Base-by-base conservation (phyloP, 345 rosid genomes). In the Eucalyptus sideroxylon region DNA sequence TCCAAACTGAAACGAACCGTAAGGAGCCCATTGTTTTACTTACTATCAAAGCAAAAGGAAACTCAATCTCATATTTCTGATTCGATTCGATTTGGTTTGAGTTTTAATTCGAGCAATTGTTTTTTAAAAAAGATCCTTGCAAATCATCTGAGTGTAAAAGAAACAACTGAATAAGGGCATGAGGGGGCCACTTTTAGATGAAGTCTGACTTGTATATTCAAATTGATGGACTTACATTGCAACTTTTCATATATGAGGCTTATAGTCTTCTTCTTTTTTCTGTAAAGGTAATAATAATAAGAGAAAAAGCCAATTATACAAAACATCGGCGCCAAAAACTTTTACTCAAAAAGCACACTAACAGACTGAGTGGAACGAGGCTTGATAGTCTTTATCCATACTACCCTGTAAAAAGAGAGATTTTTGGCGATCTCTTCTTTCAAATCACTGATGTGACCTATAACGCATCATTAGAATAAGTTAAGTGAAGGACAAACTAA, bases 281-380 rank as follows among this genome's bases (percentile, higher is more conserved):
- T 4, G 6, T 49, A 49, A 49, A 49, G 50, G 15, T 13, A 49
- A 49, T 49, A 49, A 49, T 49, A 49, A 49, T 49, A 49, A 49
- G 16, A 49, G 2, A 4, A 49, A 12, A 49, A 12, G 50, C 0
- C 2, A 12, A 12, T 1, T 49, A 12, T 49, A 49, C 1, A 49
- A 49, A 49, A 49, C 0, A 12, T 12, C 2, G 5, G 5, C 2
- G 0, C 0, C 5, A 4, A 49, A 49, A 12, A 2, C 15, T 12
- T 49, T 49, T 5, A 4, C 5, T 5, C 15, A 49, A 49, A 49
- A 49, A 49, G 5, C 14, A 49, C 50, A 1, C 15, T 12, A 49
- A 4, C 50, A 49, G 1, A 49, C 15, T 49, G 5, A 49, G 50
- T 49, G 50, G 15, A 49, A 12, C 2, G 2, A 49, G 50, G 15